Percentiles rank a stretch among this genome's conserved stretches.
Conservation (phyloP, 257 asterid genomes). For the Nicotiana benthamiana region DNA sequence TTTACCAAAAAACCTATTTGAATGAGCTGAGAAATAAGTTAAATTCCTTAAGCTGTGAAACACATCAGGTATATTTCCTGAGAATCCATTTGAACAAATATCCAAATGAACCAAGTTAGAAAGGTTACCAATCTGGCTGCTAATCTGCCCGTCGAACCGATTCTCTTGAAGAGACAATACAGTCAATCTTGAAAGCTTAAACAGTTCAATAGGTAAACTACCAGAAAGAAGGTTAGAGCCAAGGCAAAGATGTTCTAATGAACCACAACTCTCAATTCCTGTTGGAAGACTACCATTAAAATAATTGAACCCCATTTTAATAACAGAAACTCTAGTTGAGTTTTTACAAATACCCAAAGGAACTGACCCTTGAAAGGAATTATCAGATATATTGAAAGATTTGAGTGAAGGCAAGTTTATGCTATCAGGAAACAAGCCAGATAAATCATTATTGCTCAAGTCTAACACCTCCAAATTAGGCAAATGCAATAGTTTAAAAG, state of each 20-base stretch:
- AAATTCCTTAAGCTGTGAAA: slow-evolving; percentile 38
- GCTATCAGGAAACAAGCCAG: slow-evolving; percentile 35
- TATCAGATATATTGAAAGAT: slow-evolving; percentile 46
- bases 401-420: slow-evolving; percentile 43
- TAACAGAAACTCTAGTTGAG: slow-evolving; percentile 35
- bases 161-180: slow-evolving; percentile 46
- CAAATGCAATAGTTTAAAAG: slow-evolving; percentile 44
- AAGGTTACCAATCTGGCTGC: slow-evolving; percentile 47
- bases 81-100: slow-evolving; percentile 44
- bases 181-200: slow-evolving; percentile 32
- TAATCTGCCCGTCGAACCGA: slow-evolving; percentile 44
- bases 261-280: slow-evolving; percentile 48
- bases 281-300: slow-evolving; percentile 36
- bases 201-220: slow-evolving; percentile 53
- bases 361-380: slow-evolving; percentile 36
- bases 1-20: slow-evolving; percentile 45
- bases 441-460: slow-evolving; percentile 44
- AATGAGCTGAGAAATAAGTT: slow-evolving; percentile 54
- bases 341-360: slow-evolving; percentile 58
- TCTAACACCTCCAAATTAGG: slow-evolving; percentile 47
- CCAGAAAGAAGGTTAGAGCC: slow-evolving; percentile 46
- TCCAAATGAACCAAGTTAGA: slow-evolving; percentile 49
- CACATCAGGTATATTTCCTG: slow-evolving; percentile 54
- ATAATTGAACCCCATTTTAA: slow-evolving; percentile 36
- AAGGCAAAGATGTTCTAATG: slow-evolving; percentile 42